Conservation (phyloP, 106 monocot genomes). For the Acorus gramineus region DNA sequence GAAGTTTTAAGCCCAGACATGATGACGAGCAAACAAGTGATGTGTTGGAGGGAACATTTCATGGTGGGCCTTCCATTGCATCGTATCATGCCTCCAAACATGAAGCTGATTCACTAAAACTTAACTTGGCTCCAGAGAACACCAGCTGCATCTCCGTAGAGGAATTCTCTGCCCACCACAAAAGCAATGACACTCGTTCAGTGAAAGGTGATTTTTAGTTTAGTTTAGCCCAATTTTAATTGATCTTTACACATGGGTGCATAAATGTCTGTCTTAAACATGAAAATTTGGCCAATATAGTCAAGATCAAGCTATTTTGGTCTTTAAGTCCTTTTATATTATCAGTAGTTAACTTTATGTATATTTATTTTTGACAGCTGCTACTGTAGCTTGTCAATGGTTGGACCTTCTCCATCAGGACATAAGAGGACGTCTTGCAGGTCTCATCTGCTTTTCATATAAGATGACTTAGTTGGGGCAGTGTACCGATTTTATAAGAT, state of each 20-base stretch:
- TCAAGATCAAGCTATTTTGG: no score
- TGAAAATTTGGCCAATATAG: not conserved
- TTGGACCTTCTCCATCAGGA: slow-evolving; percentile 74
- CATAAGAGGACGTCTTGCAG: slow-evolving; percentile 66
- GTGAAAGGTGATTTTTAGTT: slow-evolving; percentile 48
- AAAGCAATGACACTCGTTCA: slow-evolving; percentile 38
- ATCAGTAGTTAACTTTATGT: not conserved
- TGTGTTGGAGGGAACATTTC: no score
- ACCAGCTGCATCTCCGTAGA: slow-evolving; percentile 23
- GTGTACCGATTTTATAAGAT: no score
- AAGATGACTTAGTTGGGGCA: no score
- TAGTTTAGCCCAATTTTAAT: not conserved
- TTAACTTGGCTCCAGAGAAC: slow-evolving; percentile 32
- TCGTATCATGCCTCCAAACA: not conserved
- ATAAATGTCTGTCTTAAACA: no score
- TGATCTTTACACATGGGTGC: no score
- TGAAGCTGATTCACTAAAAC: slow-evolving; percentile 25
- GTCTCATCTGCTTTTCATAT: slow-evolving; percentile 16
- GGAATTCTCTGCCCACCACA: slow-evolving; percentile 22
- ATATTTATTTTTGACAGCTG: slow-evolving; percentile 35
- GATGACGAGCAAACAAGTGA: no score
- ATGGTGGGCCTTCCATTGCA: no score
- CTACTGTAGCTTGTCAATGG: slow-evolving; percentile 80
- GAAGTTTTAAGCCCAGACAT: not conserved
- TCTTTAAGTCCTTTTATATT: no score